These are phyloP conservation scores for Polysphondylium violaceum DNA, from an alignment of 78 protist species.

Conservation along the genomic window DNA sequence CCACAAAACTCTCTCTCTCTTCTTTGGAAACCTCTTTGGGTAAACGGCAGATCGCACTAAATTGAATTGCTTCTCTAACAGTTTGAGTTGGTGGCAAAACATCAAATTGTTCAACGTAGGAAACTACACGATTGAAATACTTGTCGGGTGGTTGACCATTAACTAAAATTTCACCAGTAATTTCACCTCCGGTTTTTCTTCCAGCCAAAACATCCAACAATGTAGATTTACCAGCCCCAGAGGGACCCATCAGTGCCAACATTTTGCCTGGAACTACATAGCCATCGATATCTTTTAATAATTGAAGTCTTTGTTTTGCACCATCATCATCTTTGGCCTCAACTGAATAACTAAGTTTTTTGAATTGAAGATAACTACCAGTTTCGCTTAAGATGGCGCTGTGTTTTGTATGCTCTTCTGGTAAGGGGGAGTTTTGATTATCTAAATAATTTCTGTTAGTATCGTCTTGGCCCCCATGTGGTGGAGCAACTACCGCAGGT, in stretches of 20 bases:
- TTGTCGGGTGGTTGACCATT: constrained; percentile 59
- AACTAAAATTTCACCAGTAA: constrained; percentile 49
- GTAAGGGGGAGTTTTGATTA: too few relatives aligned
- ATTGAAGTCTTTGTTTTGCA: constrained; percentile 5
- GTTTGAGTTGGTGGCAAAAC: constrained; percentile 79
- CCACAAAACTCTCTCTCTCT: neutral
- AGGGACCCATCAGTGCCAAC: constrained; percentile 79
- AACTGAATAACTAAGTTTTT: constrained; percentile 26
- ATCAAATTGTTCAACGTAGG: constrained; percentile 79
- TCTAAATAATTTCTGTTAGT: too few relatives aligned
- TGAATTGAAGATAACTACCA: constrained; percentile 55
- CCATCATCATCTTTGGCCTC: constrained; percentile 29
- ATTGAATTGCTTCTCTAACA: constrained; percentile 66
- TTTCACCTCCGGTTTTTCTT: constrained; percentile 72
- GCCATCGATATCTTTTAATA: constrained; percentile 45
- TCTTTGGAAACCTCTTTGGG: constrained; percentile 9
- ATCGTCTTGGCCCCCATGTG: too few relatives aligned
- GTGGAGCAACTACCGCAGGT: too few relatives aligned
- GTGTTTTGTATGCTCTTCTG: too few relatives aligned
- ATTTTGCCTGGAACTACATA: constrained; percentile 49
- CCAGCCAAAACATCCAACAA: constrained; percentile 62
- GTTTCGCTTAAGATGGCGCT: neutral
- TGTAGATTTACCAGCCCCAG: constrained; percentile 79
- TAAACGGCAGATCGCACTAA: constrained; percentile 65
- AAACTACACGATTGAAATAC: constrained; percentile 25